These are phyloP conservation scores for Fusarium sp. DNA, from an alignment of 2,329 filamentous ascomycete genomes.

Conservation along the genomic window DNA sequence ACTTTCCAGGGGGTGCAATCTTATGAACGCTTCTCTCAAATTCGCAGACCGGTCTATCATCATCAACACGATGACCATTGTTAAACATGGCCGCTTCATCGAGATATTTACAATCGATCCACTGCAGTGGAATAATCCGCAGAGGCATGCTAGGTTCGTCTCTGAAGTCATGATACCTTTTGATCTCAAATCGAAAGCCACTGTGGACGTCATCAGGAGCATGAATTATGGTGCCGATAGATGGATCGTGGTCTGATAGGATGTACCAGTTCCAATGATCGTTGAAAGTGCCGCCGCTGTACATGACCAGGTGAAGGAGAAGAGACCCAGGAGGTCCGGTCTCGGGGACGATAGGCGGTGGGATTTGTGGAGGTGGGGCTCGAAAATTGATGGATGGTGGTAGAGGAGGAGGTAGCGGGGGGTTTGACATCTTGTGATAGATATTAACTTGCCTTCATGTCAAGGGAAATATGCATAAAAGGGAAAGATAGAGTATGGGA, in stretches of 20 bases:
- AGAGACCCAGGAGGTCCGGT: fast-evolving
- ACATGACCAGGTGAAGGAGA: not conserved
- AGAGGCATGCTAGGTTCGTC: not conserved
- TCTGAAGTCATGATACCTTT: not conserved
- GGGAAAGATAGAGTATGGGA: no score
- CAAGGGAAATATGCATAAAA: no score
- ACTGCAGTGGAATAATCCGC: not conserved
- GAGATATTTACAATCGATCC: fast-evolving
- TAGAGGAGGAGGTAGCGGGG: not conserved
- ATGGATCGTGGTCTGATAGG: fast-evolving
- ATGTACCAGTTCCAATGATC: constrained; percentile 12
- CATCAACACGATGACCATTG: fast-evolving
- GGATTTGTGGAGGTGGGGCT: not conserved
- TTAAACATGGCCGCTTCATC: not conserved
- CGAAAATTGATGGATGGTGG: fast-evolving
- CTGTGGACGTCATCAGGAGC: not conserved
- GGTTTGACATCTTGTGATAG: not conserved
- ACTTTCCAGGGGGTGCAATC: not conserved
- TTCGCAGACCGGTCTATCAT: fast-evolving
- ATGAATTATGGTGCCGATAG: not conserved
- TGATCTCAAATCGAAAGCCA: not conserved
- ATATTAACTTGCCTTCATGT: fast-evolving
- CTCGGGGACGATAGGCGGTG: not conserved
- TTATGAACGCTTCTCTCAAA: not conserved
- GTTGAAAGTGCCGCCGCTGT: not conserved